These are phyloP conservation scores for Sphagnurus paluster DNA, from an alignment of 1,284 basidiomycete genomes.

Conservation along the genomic window DNA sequence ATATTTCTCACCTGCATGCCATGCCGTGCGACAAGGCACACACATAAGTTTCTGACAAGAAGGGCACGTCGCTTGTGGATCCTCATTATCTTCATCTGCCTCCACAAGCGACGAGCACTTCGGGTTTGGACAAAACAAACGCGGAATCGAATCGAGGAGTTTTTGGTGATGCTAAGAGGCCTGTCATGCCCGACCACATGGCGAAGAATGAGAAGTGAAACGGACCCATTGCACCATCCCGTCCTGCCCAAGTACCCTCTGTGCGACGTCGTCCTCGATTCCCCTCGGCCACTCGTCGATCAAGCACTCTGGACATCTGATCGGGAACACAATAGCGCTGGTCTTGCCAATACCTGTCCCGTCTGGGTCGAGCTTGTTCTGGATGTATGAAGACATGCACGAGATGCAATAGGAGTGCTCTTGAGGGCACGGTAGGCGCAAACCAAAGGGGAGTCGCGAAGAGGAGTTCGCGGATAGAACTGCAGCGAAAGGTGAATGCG, in stretches of 20 bases:
- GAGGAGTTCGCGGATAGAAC: constrained; percentile 37
- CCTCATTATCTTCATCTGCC: constrained; percentile 34
- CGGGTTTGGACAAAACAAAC: constrained; percentile 40
- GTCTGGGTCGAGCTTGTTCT: constrained; percentile 36
- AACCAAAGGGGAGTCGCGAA: constrained; percentile 34
- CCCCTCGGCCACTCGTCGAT: constrained; percentile 32
- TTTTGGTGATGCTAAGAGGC: constrained; percentile 35
- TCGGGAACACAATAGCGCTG: constrained; percentile 36
- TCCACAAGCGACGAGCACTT: constrained; percentile 38
- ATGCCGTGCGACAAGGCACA: constrained; percentile 34
- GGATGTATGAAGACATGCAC: constrained; percentile 37
- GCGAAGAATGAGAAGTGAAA: neutral
- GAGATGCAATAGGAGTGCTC: constrained; percentile 38
- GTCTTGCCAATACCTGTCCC: constrained; percentile 29
- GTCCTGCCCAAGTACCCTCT: constrained; percentile 31
- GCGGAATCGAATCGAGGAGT: constrained; percentile 36
- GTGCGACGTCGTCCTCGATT: constrained; percentile 36
- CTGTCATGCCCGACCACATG: neutral
- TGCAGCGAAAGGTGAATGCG: constrained; percentile 35
- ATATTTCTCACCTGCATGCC: constrained; percentile 33
- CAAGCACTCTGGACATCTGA: constrained; percentile 40
- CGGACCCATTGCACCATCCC: constrained; percentile 38
- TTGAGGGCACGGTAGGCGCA: constrained; percentile 36
- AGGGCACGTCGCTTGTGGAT: constrained; percentile 36
- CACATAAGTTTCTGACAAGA: constrained; percentile 35